A percentile compares a stretch with the other conserved stretches of the same genome.
These are phyloP conservation scores for Vicia sativa DNA, from an alignment of 306 rosid species.

Conservation along the genomic window DNA sequence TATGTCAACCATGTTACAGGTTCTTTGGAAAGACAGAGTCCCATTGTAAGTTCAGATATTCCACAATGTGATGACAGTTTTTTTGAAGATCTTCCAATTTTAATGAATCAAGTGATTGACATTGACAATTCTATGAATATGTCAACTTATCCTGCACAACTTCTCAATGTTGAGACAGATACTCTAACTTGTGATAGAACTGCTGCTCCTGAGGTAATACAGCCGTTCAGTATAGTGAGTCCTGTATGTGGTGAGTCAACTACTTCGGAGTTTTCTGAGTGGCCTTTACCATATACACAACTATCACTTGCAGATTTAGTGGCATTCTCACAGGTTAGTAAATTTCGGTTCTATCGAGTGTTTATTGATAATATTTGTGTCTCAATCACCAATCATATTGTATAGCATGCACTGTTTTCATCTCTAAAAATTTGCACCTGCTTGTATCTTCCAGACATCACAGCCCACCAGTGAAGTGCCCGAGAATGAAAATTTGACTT, in stretches of 20 bases:
- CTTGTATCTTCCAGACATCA: slow-evolving; percentile 33
- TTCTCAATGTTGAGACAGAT: slow-evolving; percentile 23
- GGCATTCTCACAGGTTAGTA: slow-evolving; percentile 42
- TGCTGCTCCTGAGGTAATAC: slow-evolving; percentile 34
- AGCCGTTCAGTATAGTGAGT: not conserved
- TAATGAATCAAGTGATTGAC: slow-evolving; percentile 23
- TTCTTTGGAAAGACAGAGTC: slow-evolving; percentile 37
- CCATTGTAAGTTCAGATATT: slow-evolving; percentile 28
- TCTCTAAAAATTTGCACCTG: slow-evolving; percentile 25
- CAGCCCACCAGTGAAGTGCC: slow-evolving; percentile 23
- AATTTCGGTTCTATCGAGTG: slow-evolving; percentile 3
- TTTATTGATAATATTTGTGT: slow-evolving; percentile 29
- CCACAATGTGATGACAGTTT: not conserved
- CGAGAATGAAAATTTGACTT: slow-evolving; percentile 12
- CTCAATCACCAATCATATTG: slow-evolving; percentile 15
- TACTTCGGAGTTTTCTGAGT: slow-evolving; percentile 28
- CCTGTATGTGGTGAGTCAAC: slow-evolving; percentile 33
- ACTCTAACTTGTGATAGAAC: slow-evolving; percentile 21
- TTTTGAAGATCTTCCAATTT: slow-evolving; percentile 33
- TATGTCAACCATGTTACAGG: slow-evolving; percentile 24
- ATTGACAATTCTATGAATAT: slow-evolving; percentile 29
- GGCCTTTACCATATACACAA: slow-evolving; percentile 33
- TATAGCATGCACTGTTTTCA: slow-evolving; percentile 29
- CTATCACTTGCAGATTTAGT: slow-evolving; percentile 23
- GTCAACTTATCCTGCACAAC: slow-evolving; percentile 31